Base-by-base conservation (phyloP, 2,329 filamentous ascomycete species). In the Tolypocladium capitatum region DNA sequence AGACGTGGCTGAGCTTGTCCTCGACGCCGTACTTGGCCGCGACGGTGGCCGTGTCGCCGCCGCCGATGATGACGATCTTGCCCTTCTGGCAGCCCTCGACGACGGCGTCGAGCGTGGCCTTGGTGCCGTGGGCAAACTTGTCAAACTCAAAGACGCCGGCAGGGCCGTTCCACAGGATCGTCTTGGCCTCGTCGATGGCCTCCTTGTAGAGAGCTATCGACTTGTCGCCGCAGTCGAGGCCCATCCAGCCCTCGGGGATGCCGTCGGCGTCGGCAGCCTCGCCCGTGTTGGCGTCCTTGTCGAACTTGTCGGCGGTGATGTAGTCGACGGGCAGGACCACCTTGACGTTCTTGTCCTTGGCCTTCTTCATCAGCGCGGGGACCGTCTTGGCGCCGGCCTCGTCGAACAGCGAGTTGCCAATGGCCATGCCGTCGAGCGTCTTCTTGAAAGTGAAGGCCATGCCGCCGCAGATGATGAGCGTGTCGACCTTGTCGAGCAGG, bases 361-460 rank as follows among this genome's bases (percentile, higher is more conserved):
- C 92, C 82, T 97, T 98, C 71, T 91, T 84, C 53, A 95, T 78
- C 55, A 98, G 80, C 60, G 86, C 75, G 52, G 76, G 81, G 50
- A 97, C 91, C 38, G 86, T 96, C 81, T 96, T 88, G 75, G 84
- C 79, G 58, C 92, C 92, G 46, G 84, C 84, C 75, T 96, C 87
- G 61, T 98, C 92, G 66, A 94, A 98, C 60, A 98, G 78, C 46
- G 76, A 92, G 74, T 82, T 82, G 52, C 92, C 92, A 57, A 98
- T 98, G 68, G 83, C 78, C 62, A 97, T 83, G 65, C 79, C 76
- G 71, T 96, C 80, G 49, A 97, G 79, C n/a, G 88, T 91, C 81
- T 98, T 98, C 80, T 97, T 97, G 81, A 98, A 98, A 60, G 92
- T 98, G 75, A 97, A 98, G 53, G 92, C 90, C 92, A 98, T 98